Evolutionary conservation across 163 green algal genomes (phyloP), one percentile per base, ranked within the genome.

Genomic region (Chlorella variabilis): DNA sequence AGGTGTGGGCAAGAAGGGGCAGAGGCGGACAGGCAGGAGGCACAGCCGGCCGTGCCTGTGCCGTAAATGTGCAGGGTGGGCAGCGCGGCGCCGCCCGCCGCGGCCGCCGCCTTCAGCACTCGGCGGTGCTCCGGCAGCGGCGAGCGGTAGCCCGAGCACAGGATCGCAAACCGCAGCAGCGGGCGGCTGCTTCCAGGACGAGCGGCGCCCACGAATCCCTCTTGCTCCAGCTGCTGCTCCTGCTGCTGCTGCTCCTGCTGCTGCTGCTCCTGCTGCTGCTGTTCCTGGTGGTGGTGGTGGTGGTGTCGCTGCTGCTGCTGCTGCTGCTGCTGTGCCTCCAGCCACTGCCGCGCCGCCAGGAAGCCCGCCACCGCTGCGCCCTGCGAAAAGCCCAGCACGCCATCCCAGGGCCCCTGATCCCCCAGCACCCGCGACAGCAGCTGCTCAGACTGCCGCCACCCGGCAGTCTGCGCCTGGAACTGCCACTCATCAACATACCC

Each of bases 341-440:
- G 54, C 39, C 42, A 75, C 73, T 88, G 77, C 41, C 62, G 34
- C n/a, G 77, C 76, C 25, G 31, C 45, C 48, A 90, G 62, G 13
- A 77, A 20, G 4, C 62, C 74, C 7, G 81, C 78, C 49, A 88
- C 58, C 1, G 48, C 73, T 17, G 85, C 87, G 1, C 87, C 93
- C 83, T 97, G 94, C 11, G 88, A 95, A 66, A 98, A 97, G 1
- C 92, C 94, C 39, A 98, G 77, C 21, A 87, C 65, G 23, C 83
- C 77, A 48, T 87, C 77, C 48, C 78, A 87, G 1, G 83, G 76
- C 0, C 83, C 83, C 38, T 58, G 29, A 8, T 61, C 31, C 8
- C 29, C 8, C 31, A 84, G 33, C 23, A 49, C 45, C 17, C 27
- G n/a, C 27, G 80, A 21, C 34, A 87, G 31, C 21, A 56, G 23